Conservation (phyloP, 495 filamentous ascomycete genomes). For the Neurospora hispaniola region DNA sequence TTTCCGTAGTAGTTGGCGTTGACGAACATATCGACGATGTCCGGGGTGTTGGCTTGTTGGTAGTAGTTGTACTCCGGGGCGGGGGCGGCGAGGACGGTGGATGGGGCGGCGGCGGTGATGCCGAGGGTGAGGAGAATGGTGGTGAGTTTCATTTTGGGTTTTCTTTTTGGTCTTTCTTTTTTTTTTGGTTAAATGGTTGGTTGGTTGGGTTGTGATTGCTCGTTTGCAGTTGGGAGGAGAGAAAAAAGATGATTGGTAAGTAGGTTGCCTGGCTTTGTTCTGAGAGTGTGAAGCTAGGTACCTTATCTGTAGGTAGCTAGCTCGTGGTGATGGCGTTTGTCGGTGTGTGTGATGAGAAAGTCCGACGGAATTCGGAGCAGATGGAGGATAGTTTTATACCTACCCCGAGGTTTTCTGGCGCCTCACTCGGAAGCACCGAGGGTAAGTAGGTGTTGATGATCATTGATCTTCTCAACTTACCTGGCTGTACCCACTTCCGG, state of each 20-base stretch:
- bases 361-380: neutral
- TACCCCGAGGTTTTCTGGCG: neutral
- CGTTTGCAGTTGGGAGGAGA: no score
- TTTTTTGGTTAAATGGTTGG: no score
- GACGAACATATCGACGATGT: slow-evolving; percentile 11
- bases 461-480: neutral
- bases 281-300: neutral
- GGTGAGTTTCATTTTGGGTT: slow-evolving; percentile 13
- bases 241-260: neutral
- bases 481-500: neutral
- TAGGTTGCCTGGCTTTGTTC: neutral
- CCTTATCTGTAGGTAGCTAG: neutral
- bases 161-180: neutral
- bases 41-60: neutral
- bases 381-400: neutral
- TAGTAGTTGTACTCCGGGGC: no score
- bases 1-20: slow-evolving; percentile 38
- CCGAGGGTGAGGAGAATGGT: slow-evolving; percentile 3
- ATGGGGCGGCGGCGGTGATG: neutral
- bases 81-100: no score
- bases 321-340: neutral
- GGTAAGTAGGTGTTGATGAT: neutral
- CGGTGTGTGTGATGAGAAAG: neutral
- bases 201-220: no score
- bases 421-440: neutral